Base-by-base conservation (phyloP, 176 grass and related monocot species). In the Aegilops speltoides region DNA sequence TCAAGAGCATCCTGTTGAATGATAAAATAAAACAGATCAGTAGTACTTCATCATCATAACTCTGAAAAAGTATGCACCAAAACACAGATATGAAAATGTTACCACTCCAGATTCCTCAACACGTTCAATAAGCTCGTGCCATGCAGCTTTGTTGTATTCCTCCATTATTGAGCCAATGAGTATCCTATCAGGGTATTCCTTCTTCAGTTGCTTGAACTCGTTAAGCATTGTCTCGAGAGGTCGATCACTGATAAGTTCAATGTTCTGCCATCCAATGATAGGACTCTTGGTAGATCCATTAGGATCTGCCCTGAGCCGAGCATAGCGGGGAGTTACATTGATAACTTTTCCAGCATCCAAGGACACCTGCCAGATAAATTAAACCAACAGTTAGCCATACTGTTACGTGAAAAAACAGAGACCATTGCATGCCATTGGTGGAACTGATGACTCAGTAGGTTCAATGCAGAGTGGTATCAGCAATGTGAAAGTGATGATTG, bases 121-220 rank as follows among this genome's bases (percentile, higher is more conserved):
- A 9, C 90, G 88, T 70, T 94, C 97, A 64, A 99, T 99, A 73
- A 99, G 94, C 82, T 99, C 97, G 78, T 96, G 88, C 97, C 97
- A 99, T 79, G 97, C 97, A 76, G 85, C 88, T 94, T 93, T 96
- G 78, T 94, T 89, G 66, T 99, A 99, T 83, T 99, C 97, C 92
- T 99, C 94, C 97, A 99, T 96, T 83, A 99, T 94, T 59, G 97
- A 99, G 74, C 92, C 97, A 83, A 99, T 91, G 22, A 99, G 92
- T 86, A 99, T 91, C 87, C 97, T 96, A 68, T 94, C 90, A 65
- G 97, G 97, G 90, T 85, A 99, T 63, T 99, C 92, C 79, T 96
- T 80, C 82, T 99, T 99, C 66, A 99, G 85, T 72, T 92, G 87
- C 89, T 94, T 99, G 82, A 99, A 99, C 52, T 99, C 97, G 10